These are phyloP conservation scores for Starmerella apis DNA, from an alignment of 805 yeast species.

Conservation along the genomic window DNA sequence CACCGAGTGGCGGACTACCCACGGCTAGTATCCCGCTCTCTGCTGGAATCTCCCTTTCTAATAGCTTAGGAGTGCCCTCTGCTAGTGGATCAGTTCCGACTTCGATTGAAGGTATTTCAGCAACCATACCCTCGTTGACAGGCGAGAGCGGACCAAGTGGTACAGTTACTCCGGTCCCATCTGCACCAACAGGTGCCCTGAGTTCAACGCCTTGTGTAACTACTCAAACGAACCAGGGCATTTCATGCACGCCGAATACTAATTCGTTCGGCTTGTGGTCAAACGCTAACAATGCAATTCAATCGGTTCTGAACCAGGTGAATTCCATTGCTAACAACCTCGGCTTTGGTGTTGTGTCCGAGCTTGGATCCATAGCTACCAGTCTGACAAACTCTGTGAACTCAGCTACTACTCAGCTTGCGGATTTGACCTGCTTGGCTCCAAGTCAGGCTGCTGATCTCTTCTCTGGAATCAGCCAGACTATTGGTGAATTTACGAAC, in stretches of 20 bases:
- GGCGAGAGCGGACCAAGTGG: too few relatives aligned
- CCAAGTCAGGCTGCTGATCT: background rate
- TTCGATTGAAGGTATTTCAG: too few relatives aligned
- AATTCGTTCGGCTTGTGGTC: background rate
- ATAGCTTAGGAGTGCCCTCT: too few relatives aligned
- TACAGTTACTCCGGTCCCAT: too few relatives aligned
- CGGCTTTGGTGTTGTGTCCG: background rate
- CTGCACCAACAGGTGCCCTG: too few relatives aligned
- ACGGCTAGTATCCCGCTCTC: background rate
- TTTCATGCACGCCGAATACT: background rate
- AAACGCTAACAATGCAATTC: background rate
- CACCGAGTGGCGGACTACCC: background rate
- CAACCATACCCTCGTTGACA: too few relatives aligned
- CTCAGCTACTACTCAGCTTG: background rate
- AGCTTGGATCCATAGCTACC: background rate
- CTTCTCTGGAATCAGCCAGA: background rate
- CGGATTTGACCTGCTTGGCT: background rate
- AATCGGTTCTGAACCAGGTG: background rate
- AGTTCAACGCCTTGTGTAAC: background rate
- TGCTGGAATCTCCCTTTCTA: too few relatives aligned
- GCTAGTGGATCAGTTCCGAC: too few relatives aligned
- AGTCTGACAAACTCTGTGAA: background rate
- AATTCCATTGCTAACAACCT: background rate
- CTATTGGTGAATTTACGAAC: background rate
- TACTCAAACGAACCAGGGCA: background rate